Percentiles rank a stretch among this genome's conserved stretches.
Conservation (phyloP, 2,329 filamentous ascomycete species). For the Neonectria magnoliae region DNA sequence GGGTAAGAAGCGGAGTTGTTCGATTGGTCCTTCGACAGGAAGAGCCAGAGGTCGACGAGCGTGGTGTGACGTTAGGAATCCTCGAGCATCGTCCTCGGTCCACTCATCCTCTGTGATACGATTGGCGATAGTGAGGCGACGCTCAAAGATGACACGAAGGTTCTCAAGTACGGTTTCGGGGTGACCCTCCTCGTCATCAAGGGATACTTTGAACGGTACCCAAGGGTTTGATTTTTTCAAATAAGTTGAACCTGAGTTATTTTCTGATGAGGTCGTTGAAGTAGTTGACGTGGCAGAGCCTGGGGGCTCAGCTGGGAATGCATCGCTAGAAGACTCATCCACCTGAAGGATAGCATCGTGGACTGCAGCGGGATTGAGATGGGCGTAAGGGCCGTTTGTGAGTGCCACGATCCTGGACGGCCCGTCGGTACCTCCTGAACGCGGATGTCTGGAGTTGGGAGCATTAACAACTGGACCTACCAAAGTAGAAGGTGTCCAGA, state of each 20-base stretch:
- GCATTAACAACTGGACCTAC: neutral
- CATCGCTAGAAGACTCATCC: conserved; percentile 33
- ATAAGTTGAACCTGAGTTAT: conserved; percentile 8
- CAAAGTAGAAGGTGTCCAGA: neutral
- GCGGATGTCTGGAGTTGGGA: conserved; percentile 15
- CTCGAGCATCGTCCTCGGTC: conserved; percentile 13
- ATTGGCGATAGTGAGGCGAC: conserved; percentile 44
- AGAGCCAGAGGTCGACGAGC: conserved; percentile 29
- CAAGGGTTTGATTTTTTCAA: conserved; percentile 28
- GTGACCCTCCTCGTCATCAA: conserved; percentile 41
- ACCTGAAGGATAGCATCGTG: conserved; percentile 49
- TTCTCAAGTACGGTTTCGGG: conserved; percentile 43
- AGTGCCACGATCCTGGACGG: conserved; percentile 34
- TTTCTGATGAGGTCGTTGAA: conserved; percentile 1
- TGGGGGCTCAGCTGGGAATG: conserved; percentile 2
- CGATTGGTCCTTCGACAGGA: conserved; percentile 43
- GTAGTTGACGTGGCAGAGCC: conserved; percentile 14
- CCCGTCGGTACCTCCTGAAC: conserved; percentile 15
- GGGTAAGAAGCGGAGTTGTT: conserved; percentile 53
- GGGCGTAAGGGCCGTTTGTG: conserved; percentile 46
- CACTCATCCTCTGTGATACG: conserved; percentile 46
- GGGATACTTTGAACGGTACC: conserved; percentile 39
- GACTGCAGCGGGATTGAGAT: conserved; percentile 49
- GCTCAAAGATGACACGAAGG: conserved; percentile 44
- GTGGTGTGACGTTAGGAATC: conserved; percentile 12